Evolutionary conservation across 257 asterid genomes (phyloP).

Genomic region (Gentiana straminea): DNA sequence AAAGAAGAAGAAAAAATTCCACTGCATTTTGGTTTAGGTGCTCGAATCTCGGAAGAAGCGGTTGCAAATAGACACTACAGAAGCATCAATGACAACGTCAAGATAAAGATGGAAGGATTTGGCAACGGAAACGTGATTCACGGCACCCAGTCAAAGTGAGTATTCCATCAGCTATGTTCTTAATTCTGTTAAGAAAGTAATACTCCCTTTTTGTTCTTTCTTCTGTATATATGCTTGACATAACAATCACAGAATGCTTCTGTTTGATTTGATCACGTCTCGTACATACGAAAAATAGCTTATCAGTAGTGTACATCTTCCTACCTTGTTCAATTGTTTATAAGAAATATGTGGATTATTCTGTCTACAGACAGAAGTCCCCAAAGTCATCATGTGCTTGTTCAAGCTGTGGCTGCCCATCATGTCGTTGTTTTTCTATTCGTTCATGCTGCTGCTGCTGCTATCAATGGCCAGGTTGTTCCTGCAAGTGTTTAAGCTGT

Average conservation of each 20-base stretch:
- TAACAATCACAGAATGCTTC: neutral
- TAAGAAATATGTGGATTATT: conserved; percentile 6
- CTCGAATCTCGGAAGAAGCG: neutral
- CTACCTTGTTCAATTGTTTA: neutral
- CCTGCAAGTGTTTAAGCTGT: no score
- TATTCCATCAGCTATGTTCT: no score
- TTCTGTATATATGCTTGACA: conserved; percentile 1
- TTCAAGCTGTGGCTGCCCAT: conserved; percentile 13
- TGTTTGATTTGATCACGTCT: no score
- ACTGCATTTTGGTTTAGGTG: neutral
- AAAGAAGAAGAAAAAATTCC: neutral
- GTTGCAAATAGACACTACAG: neutral
- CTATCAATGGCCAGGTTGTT: no score
- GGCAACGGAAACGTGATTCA: conserved; percentile 8
- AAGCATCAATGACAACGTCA: neutral
- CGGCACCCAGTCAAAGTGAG: no score
- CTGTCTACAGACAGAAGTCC: conserved; percentile 35
- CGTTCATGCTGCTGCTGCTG: conserved; percentile 16
- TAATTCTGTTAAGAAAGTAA: no score
- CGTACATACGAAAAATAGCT: neutral
- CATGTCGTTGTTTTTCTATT: conserved; percentile 15
- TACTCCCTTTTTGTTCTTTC: neutral
- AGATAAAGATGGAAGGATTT: conserved; percentile 3
- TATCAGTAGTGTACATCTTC: neutral
- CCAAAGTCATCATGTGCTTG: conserved; percentile 21